A percentile compares a stretch with the other conserved stretches of the same genome.
These are phyloP conservation scores for Septoria linicola DNA, from an alignment of 2,329 filamentous ascomycete genomes.

Conservation along the genomic window DNA sequence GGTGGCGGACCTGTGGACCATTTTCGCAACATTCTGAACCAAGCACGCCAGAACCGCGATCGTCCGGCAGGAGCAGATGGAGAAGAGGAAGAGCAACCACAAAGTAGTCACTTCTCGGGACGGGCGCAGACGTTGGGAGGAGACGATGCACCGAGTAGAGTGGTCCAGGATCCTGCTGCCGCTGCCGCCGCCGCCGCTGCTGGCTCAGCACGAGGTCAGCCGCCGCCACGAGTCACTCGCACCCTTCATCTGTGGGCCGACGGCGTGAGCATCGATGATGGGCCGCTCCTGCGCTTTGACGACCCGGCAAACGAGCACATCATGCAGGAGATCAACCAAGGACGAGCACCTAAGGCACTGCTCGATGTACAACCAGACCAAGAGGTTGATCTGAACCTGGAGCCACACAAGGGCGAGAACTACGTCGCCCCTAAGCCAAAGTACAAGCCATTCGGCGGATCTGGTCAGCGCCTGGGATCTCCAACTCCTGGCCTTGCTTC, in stretches of 20 bases:
- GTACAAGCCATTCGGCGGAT: conserved; percentile 72
- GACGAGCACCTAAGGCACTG: conserved; percentile 72
- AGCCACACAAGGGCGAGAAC: conserved; percentile 70
- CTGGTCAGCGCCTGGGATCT: conserved; percentile 72
- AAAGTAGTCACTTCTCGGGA: conserved; percentile 59
- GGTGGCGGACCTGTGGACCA: conserved; percentile 41
- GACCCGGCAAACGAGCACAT: conserved; percentile 72
- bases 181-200: too few species aligned
- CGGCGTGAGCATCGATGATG: conserved; percentile 83
- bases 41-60: conserved; percentile 56
- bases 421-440: conserved; percentile 71
- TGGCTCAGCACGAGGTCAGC: conserved; percentile 38
- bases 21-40: conserved; percentile 52
- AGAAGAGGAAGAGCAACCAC: conserved; percentile 43
- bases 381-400: conserved; percentile 74
- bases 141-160: conserved; percentile 69
- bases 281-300: conserved; percentile 73
- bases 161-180: conserved; percentile 60
- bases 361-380: conserved; percentile 75
- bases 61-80: conserved; percentile 53
- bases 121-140: conserved; percentile 74
- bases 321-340: conserved; percentile 72
- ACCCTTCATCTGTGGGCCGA: conserved; percentile 78
- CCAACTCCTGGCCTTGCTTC: conserved; percentile 66
- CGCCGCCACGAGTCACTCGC: conserved; percentile 57